phyloP scores from a whole-genome alignment of 805 yeast genomes.

The Metschnikowia baotianmanensis region DNA sequence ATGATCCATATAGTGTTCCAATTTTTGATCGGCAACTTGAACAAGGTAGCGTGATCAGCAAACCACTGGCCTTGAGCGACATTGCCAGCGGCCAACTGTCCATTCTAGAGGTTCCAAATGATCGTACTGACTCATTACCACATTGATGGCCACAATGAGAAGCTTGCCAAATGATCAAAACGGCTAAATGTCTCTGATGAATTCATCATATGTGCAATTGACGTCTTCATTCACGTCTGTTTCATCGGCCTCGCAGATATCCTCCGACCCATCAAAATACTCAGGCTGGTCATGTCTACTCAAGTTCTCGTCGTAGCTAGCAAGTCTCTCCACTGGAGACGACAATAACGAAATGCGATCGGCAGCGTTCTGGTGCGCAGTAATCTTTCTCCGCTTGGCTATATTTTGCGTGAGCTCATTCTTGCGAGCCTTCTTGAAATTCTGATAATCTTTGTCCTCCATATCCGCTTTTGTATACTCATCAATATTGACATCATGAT shows the following conservation, averaged over 20 bases:
- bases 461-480: conserved; percentile 9
- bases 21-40: not conserved
- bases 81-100: not conserved
- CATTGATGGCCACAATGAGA: not conserved
- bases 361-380: not conserved
- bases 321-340: conserved; percentile 15
- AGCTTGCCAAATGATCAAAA: not conserved
- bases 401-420: conserved; percentile 5
- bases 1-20: conserved; percentile 11
- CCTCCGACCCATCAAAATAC: conserved; percentile 34
- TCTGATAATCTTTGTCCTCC: conserved; percentile 15
- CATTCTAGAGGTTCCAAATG: not conserved
- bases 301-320: conserved; percentile 31
- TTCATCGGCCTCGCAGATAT: conserved; percentile 20
- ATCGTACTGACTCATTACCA: not conserved
- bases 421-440: conserved; percentile 15
- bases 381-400: not conserved
- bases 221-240: conserved; percentile 31
- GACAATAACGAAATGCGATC: conserved; percentile 6
- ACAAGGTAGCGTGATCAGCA: conserved; percentile 1
- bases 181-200: conserved; percentile 16
- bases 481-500: conserved; percentile 13
- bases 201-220: conserved; percentile 37
- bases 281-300: conserved; percentile 39
- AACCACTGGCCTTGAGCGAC: not conserved